These are phyloP conservation scores for Fusarium sp. DNA, from an alignment of 2,329 filamentous ascomycete genomes.

Conservation along the genomic window DNA sequence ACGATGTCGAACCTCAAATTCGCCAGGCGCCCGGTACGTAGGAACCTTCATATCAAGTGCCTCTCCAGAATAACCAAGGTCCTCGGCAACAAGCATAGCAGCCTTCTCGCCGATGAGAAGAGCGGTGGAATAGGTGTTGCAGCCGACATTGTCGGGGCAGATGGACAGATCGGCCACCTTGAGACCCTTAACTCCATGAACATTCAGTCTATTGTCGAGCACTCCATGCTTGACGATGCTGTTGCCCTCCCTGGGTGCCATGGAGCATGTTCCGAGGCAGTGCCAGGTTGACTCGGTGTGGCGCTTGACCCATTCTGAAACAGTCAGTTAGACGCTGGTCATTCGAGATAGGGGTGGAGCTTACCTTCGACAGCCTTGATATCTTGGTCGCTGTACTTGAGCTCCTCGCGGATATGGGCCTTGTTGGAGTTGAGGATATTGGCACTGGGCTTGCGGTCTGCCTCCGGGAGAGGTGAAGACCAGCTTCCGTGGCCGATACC, in stretches of 20 bases:
- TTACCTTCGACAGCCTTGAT: constrained; percentile 72
- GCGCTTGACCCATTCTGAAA: constrained; percentile 70
- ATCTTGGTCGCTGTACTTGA: constrained; percentile 75
- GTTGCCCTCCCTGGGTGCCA: constrained; percentile 82
- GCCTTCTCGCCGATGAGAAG: constrained; percentile 30
- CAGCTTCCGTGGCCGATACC: constrained; percentile 81
- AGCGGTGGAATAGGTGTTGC: constrained; percentile 67
- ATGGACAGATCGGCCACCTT: constrained; percentile 83
- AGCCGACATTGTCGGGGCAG: constrained; percentile 83
- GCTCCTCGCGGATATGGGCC: constrained; percentile 70
- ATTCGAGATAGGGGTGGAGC: too few species aligned
- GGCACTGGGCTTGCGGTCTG: constrained; percentile 62
- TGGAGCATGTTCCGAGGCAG: constrained; percentile 75
- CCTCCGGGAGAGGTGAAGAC: constrained; percentile 69
- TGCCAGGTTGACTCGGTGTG: constrained; percentile 77
- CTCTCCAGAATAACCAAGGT: constrained; percentile 78
- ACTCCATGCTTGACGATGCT: constrained; percentile 85
- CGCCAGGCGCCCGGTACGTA: constrained; percentile 69
- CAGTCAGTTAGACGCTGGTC: too few species aligned
- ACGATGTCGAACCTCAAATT: constrained; percentile 57
- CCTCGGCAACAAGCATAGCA: constrained; percentile 77
- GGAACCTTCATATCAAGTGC: constrained; percentile 84
- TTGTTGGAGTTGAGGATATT: constrained; percentile 73
- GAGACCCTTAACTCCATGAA: constrained; percentile 80
- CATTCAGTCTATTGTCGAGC: constrained; percentile 81